These are phyloP conservation scores for Achaetomium macrosporum DNA, from an alignment of 2,329 filamentous ascomycete species.

Conservation along the genomic window DNA sequence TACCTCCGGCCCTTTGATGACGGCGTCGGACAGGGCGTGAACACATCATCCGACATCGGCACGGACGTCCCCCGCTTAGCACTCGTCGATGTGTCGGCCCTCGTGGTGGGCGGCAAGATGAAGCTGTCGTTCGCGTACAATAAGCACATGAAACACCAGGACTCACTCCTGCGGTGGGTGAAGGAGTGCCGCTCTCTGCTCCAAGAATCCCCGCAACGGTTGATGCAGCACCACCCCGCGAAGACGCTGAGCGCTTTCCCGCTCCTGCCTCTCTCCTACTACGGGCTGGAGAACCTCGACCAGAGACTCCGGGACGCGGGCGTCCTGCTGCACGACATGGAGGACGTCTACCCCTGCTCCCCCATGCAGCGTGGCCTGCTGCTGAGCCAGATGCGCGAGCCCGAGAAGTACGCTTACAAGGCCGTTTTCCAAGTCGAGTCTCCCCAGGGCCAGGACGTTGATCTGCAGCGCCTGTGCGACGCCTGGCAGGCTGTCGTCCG, in stretches of 20 bases:
- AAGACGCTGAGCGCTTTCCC: conserved; percentile 32
- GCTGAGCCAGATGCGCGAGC: conserved; percentile 29
- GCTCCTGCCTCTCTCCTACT: conserved; percentile 29
- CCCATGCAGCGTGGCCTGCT: conserved; percentile 35
- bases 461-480: conserved; percentile 9
- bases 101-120: conserved; percentile 23
- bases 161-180: conserved; percentile 17
- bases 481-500: conserved; percentile 27
- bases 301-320: conserved; percentile 21
- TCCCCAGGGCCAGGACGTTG: not conserved
- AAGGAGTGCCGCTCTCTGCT: conserved; percentile 20
- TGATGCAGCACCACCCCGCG: conserved; percentile 11
- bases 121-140: conserved; percentile 25
- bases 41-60: conserved; percentile 20
- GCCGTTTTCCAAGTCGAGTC: conserved; percentile 20
- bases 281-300: conserved; percentile 24
- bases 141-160: conserved; percentile 22
- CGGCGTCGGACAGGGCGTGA: conserved; percentile 6
- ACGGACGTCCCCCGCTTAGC: conserved; percentile 24
- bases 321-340: conserved; percentile 21
- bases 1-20: conserved; percentile 22
- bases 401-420: conserved; percentile 24
- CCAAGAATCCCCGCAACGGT: conserved; percentile 10
- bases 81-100: conserved; percentile 24
- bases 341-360: conserved; percentile 35